phyloP scores from a whole-genome alignment of 768 basidiomycete genomes.

The Lactarius hatsudake region DNA sequence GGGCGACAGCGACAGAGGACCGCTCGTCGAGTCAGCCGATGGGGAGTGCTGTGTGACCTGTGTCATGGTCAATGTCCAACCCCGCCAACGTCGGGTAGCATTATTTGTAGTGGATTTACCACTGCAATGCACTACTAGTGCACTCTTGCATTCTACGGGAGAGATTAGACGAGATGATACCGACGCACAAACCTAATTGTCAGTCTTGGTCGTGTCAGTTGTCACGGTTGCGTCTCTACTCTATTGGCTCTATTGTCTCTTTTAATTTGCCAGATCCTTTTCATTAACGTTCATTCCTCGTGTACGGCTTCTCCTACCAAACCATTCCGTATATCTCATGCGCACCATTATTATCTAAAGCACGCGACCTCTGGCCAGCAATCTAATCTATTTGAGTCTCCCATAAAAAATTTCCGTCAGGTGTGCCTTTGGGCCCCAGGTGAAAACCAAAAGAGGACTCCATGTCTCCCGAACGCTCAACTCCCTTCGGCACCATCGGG shows the following conservation, averaged over 20 bases:
- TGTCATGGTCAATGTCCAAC: not conserved
- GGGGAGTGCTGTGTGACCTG: not conserved
- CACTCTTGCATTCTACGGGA: not conserved
- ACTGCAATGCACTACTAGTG: not conserved
- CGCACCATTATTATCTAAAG: not conserved
- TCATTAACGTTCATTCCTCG: not conserved
- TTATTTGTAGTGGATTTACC: not conserved
- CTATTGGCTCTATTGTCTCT: conserved; percentile 2
- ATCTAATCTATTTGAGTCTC: not conserved
- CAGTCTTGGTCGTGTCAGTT: not conserved
- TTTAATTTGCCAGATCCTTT: not conserved
- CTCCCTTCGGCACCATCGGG: not conserved
- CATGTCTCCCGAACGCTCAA: not conserved
- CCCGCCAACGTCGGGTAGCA: not conserved
- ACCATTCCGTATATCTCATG: not conserved
- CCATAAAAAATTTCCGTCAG: not conserved
- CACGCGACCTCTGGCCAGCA: not conserved
- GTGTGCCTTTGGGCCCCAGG: not conserved
- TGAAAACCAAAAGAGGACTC: not conserved
- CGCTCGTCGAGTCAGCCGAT: conserved; percentile 13
- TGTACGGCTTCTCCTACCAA: not conserved
- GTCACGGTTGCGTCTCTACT: not conserved
- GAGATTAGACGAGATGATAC: not conserved
- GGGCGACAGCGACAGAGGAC: conserved; percentile 10
- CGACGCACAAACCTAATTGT: not conserved